phyloP scores from a whole-genome alignment of 2,329 filamentous ascomycete species.

The Thielaviopsis populi region DNA sequence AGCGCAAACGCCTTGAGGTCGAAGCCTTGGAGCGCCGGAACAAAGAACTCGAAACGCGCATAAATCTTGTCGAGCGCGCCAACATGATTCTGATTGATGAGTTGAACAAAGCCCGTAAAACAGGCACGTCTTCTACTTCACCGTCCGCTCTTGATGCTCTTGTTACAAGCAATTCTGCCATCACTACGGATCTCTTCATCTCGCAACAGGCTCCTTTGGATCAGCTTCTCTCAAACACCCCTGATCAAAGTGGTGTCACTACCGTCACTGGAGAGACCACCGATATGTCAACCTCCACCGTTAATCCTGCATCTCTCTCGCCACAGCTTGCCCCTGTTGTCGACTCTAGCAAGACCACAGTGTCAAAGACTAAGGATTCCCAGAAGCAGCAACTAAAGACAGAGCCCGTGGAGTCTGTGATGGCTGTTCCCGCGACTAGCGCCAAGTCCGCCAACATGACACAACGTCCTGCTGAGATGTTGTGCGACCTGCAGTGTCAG shows the following conservation, averaged over 20 bases:
- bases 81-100: conserved; percentile 36
- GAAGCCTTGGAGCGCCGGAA: conserved; percentile 71
- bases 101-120: conserved; percentile 33
- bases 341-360: conserved; percentile 10
- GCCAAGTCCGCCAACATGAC: conserved; percentile 65
- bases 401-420: conserved; percentile 16
- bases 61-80: conserved; percentile 43
- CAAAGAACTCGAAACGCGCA: conserved; percentile 49
- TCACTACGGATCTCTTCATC: conserved; percentile 44
- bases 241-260: background rate
- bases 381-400: conserved; percentile 21
- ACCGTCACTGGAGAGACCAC: background rate
- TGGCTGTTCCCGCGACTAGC: conserved; percentile 15
- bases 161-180: conserved; percentile 30
- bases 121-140: conserved; percentile 29
- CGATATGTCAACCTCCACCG: conserved; percentile 31
- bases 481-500: conserved; percentile 99
- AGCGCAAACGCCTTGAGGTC: conserved; percentile 78
- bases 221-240: conserved; percentile 22
- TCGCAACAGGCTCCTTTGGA: conserved; percentile 22
- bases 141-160: conserved; percentile 30
- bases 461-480: conserved; percentile 99
- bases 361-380: conserved; percentile 17
- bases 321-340: conserved; percentile 39
- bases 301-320: conserved; percentile 47